Evolutionary conservation across 2,329 filamentous ascomycete genomes (phyloP), one percentile per base, ranked within the genome.

Genomic region (Lasiodiplodia sp.): DNA sequence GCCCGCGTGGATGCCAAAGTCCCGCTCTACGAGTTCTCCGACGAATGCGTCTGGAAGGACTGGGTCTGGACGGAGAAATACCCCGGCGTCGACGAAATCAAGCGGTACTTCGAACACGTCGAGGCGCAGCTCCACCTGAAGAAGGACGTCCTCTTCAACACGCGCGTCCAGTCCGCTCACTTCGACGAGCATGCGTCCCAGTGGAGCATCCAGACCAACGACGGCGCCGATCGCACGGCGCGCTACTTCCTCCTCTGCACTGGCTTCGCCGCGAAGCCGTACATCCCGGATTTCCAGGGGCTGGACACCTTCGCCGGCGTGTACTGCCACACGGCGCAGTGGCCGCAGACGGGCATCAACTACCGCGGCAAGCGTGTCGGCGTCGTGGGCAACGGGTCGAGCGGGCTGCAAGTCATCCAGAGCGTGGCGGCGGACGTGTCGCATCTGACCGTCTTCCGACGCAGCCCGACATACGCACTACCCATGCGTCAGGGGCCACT

Each of bases 381-480:
- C 18, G 84, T 91, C 67, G 86, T 91, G 40, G 89, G 90, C 12
- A 91, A 88, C 0, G 89, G 89, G 1, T 87, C 88, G 0, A 87
- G 87, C 0, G 89, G 89, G 0, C 85, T 91, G 1, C 89, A 91
- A 72, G 85, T 90, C 55, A 83, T 85, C 0, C 89, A 92, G 71
- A 87, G 87, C 65, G 86, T 85, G 76, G 86, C 84, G 1, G 85
- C 85, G 2, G 75, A 82, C 12, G 87, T 84, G 0, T 83, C 80
- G 4, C 77, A 74, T 37, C 67, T 92, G 1, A 83, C 80, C 2
- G 87, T 92, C 40, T 91, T 91, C 76, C 88, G 91, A 72, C 84
- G 90, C 10, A 91, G 88, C 1, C 89, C 90, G 0, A 92, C 91
- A 68, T 79, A 90, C 7, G 87, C 87, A 0, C 72, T 91, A 0